phyloP scores from a whole-genome alignment of 2,329 filamentous ascomycete genomes.

The Periconia digitata region DNA sequence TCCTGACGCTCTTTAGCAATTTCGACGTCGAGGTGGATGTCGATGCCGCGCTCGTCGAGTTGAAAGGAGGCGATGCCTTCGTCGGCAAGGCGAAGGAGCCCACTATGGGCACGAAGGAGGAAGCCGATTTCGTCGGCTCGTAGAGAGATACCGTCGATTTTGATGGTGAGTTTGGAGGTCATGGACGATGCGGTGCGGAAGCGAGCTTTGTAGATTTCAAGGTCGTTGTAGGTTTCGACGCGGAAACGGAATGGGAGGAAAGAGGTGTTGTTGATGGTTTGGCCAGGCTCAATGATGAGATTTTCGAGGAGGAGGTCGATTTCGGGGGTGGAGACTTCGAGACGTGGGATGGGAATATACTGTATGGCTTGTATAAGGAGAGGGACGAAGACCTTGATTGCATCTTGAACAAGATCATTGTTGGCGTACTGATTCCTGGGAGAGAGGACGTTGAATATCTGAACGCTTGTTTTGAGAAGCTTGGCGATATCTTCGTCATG shows the following conservation, averaged over 20 bases:
- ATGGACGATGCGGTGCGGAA: constrained; percentile 68
- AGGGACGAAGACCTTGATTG: constrained; percentile 79
- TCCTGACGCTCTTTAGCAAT: constrained; percentile 77
- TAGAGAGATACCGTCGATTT: constrained; percentile 79
- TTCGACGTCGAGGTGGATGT: constrained; percentile 82
- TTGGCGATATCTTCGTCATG: constrained; percentile 72
- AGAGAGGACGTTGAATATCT: constrained; percentile 70
- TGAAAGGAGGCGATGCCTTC: constrained; percentile 83
- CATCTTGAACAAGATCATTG: constrained; percentile 71
- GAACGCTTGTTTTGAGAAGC: constrained; percentile 66
- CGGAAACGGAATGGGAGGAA: constrained; percentile 86
- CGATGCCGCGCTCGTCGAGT: constrained; percentile 83
- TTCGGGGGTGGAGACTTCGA: constrained; percentile 83
- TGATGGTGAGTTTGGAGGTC: constrained; percentile 74
- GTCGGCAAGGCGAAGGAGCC: constrained; percentile 74
- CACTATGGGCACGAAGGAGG: constrained; percentile 78
- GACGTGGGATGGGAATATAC: constrained; percentile 82
- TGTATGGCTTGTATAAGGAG: constrained; percentile 76
- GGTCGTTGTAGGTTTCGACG: constrained; percentile 80
- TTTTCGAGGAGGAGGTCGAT: constrained; percentile 89
- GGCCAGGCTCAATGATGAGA: constrained; percentile 83
- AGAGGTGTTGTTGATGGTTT: constrained; percentile 79
- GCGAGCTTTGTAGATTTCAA: constrained; percentile 79
- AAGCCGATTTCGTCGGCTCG: constrained; percentile 87
- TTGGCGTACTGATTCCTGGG: constrained; percentile 66